Evolutionary conservation across 495 filamentous ascomycete species (phyloP).

Genomic region (Cryomyces antarcticus): DNA sequence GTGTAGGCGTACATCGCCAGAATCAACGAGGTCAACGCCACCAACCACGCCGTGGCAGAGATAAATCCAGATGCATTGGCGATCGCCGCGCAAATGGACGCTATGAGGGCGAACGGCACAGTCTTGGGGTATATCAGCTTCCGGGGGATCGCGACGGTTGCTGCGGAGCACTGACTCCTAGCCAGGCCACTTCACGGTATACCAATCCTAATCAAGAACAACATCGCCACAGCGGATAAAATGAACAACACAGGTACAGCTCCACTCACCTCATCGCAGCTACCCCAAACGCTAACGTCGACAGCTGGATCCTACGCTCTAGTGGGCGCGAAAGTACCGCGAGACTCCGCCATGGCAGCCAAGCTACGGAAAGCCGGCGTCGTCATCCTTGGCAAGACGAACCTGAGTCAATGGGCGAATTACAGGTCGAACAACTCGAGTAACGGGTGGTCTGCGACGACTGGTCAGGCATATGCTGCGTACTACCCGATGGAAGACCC

Average conservation of each 20-base stretch:
- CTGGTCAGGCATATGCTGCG: slow-evolving; percentile 28
- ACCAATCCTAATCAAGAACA: slow-evolving; percentile 50
- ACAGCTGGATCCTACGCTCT: slow-evolving; percentile 37
- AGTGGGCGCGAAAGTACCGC: slow-evolving; percentile 11
- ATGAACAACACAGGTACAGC: slow-evolving; percentile 42
- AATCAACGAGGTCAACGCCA: slow-evolving; percentile 32
- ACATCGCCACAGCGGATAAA: slow-evolving; percentile 47
- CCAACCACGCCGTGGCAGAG: slow-evolving; percentile 31
- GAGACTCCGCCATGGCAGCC: slow-evolving; percentile 16
- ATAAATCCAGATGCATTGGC: slow-evolving; percentile 33
- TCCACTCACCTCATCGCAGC: too few species aligned
- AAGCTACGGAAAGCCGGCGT: slow-evolving; percentile 23
- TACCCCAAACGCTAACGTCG: not conserved
- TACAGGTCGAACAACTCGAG: slow-evolving; percentile 26
- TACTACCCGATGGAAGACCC: slow-evolving; percentile 33
- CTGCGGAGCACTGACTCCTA: not conserved
- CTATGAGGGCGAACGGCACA: slow-evolving; percentile 26
- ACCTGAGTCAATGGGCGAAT: slow-evolving; percentile 35
- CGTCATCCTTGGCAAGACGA: slow-evolving; percentile 29
- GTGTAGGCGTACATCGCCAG: slow-evolving; percentile 28
- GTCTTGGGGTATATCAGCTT: slow-evolving; percentile 18
- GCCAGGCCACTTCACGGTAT: slow-evolving; percentile 39
- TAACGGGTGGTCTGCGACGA: slow-evolving; percentile 32
- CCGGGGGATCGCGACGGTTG: not conserved
- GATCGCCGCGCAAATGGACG: slow-evolving; percentile 31